Evolutionary conservation across 2,329 filamentous ascomycete species (phyloP).

Genomic region (Phialemoniopsis sp.): DNA sequence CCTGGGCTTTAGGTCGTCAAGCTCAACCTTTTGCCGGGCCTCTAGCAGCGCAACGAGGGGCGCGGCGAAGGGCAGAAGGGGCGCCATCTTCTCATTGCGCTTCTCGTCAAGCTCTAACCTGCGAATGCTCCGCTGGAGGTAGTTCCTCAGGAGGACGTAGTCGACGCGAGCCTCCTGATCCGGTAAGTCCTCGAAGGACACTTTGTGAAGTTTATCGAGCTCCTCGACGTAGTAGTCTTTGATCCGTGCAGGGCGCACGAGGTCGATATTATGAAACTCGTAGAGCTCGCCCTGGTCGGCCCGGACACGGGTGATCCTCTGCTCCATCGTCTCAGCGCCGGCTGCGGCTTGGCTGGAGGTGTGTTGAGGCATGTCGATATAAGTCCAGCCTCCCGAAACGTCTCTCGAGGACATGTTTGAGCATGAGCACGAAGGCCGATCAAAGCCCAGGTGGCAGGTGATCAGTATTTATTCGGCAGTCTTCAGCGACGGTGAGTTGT

Average conservation of each 20-base stretch:
- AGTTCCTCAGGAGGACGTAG: constrained; percentile 44
- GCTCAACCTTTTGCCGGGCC: constrained; percentile 36
- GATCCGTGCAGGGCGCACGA: background rate
- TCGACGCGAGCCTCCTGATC: constrained; percentile 42
- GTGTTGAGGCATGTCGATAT: no score
- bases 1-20: constrained; percentile 30
- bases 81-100: constrained; percentile 27
- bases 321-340: background rate
- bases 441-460: no score
- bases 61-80: constrained; percentile 38
- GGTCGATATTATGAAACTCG: background rate
- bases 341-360: no score
- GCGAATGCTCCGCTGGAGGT: constrained; percentile 27
- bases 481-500: no score
- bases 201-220: constrained; percentile 4
- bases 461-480: no score
- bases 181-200: constrained; percentile 10
- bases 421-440: no score
- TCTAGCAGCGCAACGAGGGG: constrained; percentile 40
- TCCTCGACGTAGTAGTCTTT: background rate
- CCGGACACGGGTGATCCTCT: constrained; percentile 1
- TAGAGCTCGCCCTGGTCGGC: constrained; percentile 1
- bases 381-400: no score
- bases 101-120: constrained; percentile 33
- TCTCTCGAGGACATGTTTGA: no score